Conservation (phyloP, 495 filamentous ascomycete genomes). For the Annulohypoxylon stygium region DNA sequence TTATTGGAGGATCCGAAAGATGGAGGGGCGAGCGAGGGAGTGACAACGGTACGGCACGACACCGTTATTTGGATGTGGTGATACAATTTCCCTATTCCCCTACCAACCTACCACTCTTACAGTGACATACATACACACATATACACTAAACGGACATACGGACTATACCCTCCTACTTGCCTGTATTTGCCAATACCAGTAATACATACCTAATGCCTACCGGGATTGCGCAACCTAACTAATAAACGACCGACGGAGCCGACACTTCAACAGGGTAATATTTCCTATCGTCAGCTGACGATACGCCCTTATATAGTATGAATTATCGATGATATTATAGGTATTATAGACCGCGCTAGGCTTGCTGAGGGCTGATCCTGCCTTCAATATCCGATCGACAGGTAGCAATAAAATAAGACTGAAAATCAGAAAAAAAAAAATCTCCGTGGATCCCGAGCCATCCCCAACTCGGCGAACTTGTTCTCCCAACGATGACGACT, state of each 20-base stretch:
- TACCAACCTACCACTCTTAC: slow-evolving; percentile 3
- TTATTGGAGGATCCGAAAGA: slow-evolving; percentile 36
- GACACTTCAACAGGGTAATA: slow-evolving; percentile 29
- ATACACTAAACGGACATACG: slow-evolving; percentile 35
- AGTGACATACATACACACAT: slow-evolving; percentile 1
- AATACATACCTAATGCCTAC: neutral
- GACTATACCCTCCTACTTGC: slow-evolving; percentile 25
- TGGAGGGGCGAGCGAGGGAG: slow-evolving; percentile 22
- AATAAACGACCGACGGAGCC: slow-evolving; percentile 35
- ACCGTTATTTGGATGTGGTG: slow-evolving; percentile 40
- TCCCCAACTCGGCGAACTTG: slow-evolving; percentile 21
- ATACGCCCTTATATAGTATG: slow-evolving; percentile 33
- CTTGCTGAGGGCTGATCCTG: slow-evolving; percentile 33
- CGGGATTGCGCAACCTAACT: slow-evolving; percentile 32
- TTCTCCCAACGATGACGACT: slow-evolving; percentile 14
- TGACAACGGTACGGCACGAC: slow-evolving; percentile 41
- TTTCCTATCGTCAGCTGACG: slow-evolving; percentile 43
- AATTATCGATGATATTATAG: slow-evolving; percentile 32
- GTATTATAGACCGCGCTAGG: slow-evolving; percentile 8
- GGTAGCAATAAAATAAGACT: slow-evolving; percentile 23
- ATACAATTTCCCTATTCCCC: slow-evolving; percentile 26
- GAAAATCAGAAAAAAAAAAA: slow-evolving; percentile 31
- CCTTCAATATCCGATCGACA: slow-evolving; percentile 21
- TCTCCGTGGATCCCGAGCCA: slow-evolving; percentile 35
- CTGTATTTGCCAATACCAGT: slow-evolving; percentile 4